Evolutionary conservation across 2,329 filamentous ascomycete genomes (phyloP).

Genomic region (Venturia oleaginea): DNA sequence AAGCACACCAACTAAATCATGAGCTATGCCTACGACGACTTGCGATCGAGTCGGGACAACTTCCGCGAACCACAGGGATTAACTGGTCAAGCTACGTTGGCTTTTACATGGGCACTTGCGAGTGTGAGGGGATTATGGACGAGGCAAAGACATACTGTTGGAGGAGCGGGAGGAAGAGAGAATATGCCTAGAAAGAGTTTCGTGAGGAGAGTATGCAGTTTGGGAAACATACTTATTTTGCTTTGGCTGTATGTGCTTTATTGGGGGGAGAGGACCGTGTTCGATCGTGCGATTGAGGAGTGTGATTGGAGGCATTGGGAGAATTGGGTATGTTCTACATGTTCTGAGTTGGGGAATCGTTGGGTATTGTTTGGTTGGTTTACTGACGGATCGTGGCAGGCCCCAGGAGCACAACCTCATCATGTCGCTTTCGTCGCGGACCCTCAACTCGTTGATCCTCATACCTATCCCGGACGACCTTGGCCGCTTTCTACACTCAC

Average conservation of each 20-base stretch:
- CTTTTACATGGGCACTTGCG: neutral
- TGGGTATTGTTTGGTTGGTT: neutral
- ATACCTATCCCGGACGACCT: conserved; percentile 82
- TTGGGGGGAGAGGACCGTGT: conserved; percentile 78
- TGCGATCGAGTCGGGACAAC: conserved; percentile 4
- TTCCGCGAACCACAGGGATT: conserved; percentile 8
- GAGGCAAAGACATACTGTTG: neutral
- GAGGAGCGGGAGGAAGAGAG: neutral
- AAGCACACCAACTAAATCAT: neutral
- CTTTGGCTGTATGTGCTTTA: conserved; percentile 74
- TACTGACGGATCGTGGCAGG: conserved; percentile 41
- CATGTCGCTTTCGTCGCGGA: conserved; percentile 79
- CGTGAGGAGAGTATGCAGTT: neutral
- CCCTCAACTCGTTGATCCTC: conserved; percentile 84
- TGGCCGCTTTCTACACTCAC: conserved; percentile 62
- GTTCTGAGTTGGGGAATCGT: neutral
- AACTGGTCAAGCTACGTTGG: neutral
- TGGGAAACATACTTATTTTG: conserved; percentile 1
- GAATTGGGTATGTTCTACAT: conserved; percentile 59
- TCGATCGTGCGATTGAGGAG: conserved; percentile 56
- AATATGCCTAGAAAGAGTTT: neutral
- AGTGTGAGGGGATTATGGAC: neutral
- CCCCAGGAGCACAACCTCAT: conserved; percentile 68
- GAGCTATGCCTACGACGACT: conserved; percentile 9
- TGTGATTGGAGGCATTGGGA: conserved; percentile 89